Conservation (phyloP, 768 basidiomycete species). For the Russula brevipes region DNA sequence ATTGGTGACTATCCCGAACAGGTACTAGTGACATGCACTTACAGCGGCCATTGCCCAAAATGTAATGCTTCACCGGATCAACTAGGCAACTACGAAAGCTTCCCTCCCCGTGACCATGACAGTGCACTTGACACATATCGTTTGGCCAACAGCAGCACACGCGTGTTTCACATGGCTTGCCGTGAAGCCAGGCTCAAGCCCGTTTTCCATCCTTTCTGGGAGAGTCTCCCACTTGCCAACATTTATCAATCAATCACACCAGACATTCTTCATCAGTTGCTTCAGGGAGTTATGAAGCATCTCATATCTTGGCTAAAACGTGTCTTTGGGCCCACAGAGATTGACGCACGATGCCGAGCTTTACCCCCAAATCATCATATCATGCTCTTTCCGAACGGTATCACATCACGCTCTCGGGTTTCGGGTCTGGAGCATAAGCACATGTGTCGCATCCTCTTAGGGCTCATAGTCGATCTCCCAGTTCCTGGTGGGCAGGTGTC, state of each 20-base stretch:
- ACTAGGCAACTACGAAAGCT: background rate
- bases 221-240: no score
- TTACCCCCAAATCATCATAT: no score
- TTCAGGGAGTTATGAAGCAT: no score
- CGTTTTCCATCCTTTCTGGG: background rate
- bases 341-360: slow-evolving; percentile 18
- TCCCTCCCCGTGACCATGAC: background rate
- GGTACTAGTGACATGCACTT: background rate
- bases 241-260: no score
- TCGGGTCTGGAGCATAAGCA: slow-evolving; percentile 30
- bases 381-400: slow-evolving; percentile 12
- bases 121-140: background rate
- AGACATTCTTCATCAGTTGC: no score
- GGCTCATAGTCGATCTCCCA: background rate
- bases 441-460: slow-evolving; percentile 6
- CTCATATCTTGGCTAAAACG: background rate
- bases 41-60: background rate
- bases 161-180: background rate
- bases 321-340: slow-evolving; percentile 9
- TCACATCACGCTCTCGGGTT: slow-evolving; percentile 22
- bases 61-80: background rate
- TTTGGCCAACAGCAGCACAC: background rate
- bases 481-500: background rate
- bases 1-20: no score
- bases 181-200: background rate